Conservation (phyloP, 768 basidiomycete genomes). For the Pholiota molesta region DNA sequence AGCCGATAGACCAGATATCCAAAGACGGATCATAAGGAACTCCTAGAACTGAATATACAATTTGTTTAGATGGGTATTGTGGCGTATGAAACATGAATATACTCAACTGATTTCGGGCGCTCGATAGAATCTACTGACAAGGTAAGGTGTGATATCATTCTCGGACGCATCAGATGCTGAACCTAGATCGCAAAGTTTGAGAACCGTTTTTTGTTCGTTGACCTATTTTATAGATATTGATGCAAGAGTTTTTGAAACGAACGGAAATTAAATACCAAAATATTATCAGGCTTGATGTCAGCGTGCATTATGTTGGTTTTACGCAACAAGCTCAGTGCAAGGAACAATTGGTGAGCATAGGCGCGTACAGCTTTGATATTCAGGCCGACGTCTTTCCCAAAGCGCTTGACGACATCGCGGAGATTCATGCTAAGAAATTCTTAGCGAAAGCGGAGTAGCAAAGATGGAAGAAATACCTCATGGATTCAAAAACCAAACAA, state of each 20-base stretch:
- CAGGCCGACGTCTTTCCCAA: constrained; percentile 96
- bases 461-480: constrained; percentile 60
- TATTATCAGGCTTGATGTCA: constrained; percentile 98
- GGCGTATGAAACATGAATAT: background rate
- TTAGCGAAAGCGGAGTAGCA: background rate
- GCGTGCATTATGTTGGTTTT: constrained; percentile 97
- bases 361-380: constrained; percentile 97
- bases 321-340: constrained; percentile 79
- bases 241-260: background rate
- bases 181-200: constrained; percentile 97
- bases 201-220: constrained; percentile 88
- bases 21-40: constrained; percentile 92
- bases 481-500: constrained; percentile 92
- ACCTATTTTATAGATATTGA: constrained; percentile 53
- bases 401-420: constrained; percentile 95
- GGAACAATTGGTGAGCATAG: constrained; percentile 96
- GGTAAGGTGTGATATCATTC: constrained; percentile 97
- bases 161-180: constrained; percentile 94
- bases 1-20: constrained; percentile 97
- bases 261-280: constrained; percentile 64
- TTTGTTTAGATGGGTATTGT: background rate
- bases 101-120: constrained; percentile 96
- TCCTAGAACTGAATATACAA: constrained; percentile 72
- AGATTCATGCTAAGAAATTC: constrained; percentile 82
- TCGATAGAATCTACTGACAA: constrained; percentile 96